Evolutionary conservation across 768 basidiomycete species (phyloP), one percentile per base, ranked within the genome.

Genomic region (Phylloporus sp.): DNA sequence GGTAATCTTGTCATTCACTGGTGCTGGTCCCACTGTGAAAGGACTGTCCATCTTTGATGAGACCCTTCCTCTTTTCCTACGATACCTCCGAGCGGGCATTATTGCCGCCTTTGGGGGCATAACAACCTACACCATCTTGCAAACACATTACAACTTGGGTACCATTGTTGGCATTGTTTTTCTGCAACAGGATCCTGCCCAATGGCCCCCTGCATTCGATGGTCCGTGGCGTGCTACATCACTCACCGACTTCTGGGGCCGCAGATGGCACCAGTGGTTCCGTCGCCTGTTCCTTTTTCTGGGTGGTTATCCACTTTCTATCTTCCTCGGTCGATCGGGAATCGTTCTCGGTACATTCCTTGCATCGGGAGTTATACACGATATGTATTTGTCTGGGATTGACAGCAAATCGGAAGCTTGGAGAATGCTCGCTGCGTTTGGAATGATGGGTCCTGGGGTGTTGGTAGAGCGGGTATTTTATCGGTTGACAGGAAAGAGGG

Each of bases 371-470:
- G 7, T 15, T 34, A 34, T 34, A 15, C 9, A 34, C 54, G 71
- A 80, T 49, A 41, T 77, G 5, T 75, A 75, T 6, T 40, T 80
- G 43, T 79, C 77, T 74, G 74, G 76, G 0, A 71, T 84, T 72
- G 76, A 77, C 2, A 62, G 68, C 7, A 76, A 74, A 7, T 66
- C 71, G 0, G 79, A 82, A 27, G 68, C 77, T 16, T 46, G 50
- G 54, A 49, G 59, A 23, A 70, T 80, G 36, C 63, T 69, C 0
- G 73, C 76, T 2, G 80, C 78, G 54, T 87, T 85, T 60, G 54
- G 82, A 28, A 66, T 80, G 63, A 81, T 77, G 69, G 82, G 74
- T 10, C 52, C 78, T 0, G 82, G 80, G 2, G 59, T 80, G 15
- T 46, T 80, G 3, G 47, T 77, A 16, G 84, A 86, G 61, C 63